These are phyloP conservation scores for Claviceps sp. DNA, from an alignment of 2,329 filamentous ascomycete species.

Conservation along the genomic window DNA sequence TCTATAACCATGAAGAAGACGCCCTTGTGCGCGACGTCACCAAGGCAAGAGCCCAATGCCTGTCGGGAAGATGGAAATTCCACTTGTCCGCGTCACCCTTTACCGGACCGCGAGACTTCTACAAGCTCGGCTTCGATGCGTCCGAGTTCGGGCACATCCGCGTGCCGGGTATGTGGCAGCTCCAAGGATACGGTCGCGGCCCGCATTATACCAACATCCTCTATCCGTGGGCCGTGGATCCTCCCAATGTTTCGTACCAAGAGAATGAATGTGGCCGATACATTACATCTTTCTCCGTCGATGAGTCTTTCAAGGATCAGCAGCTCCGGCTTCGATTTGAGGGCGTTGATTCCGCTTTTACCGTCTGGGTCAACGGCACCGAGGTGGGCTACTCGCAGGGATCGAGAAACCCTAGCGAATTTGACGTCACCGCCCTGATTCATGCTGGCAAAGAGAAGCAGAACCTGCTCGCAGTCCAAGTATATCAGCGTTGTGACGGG, in stretches of 20 bases:
- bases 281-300: constrained; percentile 40
- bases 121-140: constrained; percentile 22
- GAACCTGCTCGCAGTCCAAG: constrained; percentile 50
- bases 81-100: constrained; percentile 32
- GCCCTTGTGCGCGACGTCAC: constrained; percentile 29
- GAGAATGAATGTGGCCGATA: constrained; percentile 56
- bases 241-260: constrained; percentile 49
- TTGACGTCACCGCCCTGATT: constrained; percentile 49
- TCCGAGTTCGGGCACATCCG: constrained; percentile 27
- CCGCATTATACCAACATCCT: constrained; percentile 60
- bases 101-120: constrained; percentile 29
- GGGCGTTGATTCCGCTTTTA: constrained; percentile 60
- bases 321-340: constrained; percentile 60
- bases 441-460: constrained; percentile 32
- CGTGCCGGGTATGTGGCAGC: constrained; percentile 60
- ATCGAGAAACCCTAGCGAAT: constrained; percentile 58
- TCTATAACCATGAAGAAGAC: constrained; percentile 34
- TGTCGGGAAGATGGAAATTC: constrained; percentile 44
- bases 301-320: constrained; percentile 28
- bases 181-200: constrained; percentile 48
- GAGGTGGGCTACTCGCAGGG: constrained; percentile 62
- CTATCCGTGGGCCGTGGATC: constrained; percentile 54
- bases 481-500: constrained; percentile 61
- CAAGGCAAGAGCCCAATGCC: constrained; percentile 25
- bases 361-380: constrained; percentile 55